Percentiles rank a stretch among this genome's conserved stretches.
phyloP scores from a whole-genome alignment of 2,329 filamentous ascomycete genomes.

The Sporothrix inflata region DNA sequence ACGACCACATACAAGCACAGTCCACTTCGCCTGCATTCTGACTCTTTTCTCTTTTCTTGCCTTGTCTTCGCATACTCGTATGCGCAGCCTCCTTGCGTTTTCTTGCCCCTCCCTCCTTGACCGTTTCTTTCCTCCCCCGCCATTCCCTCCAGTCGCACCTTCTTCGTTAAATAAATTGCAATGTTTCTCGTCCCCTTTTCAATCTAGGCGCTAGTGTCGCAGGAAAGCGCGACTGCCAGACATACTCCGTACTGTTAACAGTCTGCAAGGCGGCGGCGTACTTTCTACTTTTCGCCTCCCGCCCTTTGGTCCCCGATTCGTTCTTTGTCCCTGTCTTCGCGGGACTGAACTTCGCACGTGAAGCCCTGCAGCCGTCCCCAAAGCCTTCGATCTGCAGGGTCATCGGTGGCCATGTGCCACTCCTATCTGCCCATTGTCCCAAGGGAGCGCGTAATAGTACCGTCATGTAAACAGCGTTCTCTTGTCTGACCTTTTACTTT shows the following conservation, averaged over 20 bases:
- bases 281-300: slow-evolving; percentile 3
- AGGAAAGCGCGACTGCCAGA: neutral
- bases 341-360: neutral
- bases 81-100: neutral
- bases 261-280: neutral
- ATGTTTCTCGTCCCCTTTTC: neutral
- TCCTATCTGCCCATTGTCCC: too few species aligned
- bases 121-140: neutral
- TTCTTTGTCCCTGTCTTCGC: neutral
- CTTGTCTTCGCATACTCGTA: neutral
- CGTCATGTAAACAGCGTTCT: neutral
- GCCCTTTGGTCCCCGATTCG: neutral
- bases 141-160: neutral
- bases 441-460: neutral
- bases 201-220: neutral
- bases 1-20: slow-evolving; percentile 3
- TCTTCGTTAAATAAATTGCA: neutral
- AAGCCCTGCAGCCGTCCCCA: neutral
- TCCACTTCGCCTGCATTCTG: neutral
- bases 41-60: neutral
- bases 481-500: neutral
- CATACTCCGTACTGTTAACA: too few species aligned
- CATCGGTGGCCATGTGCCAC: neutral
- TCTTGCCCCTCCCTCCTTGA: neutral
- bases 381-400: neutral